Evolutionary conservation across 176 grass and related monocot species (phyloP), one percentile per base, ranked within the genome.

Genomic region (Eremochloa ophiuroides): DNA sequence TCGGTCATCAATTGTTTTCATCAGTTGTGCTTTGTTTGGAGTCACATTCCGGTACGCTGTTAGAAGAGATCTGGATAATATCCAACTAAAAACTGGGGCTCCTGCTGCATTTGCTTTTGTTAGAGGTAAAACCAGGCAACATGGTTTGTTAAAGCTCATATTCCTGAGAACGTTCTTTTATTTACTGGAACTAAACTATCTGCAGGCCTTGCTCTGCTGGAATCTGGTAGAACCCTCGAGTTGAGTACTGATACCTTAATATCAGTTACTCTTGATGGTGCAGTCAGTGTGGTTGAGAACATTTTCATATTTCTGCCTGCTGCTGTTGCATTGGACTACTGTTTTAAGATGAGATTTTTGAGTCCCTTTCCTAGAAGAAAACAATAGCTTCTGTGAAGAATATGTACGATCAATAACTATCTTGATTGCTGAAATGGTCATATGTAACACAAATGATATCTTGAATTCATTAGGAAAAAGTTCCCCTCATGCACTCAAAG

Each of bases 261-360:
- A 39, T 86, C 91, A 44, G 60, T 87, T 66, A 70, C 80, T 66
- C 38, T 95, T 53, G 58, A 89, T 81, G 91, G 77, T 22, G 85
- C 88, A 60, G 68, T 90, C 84, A 84, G 51, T 75, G 88, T 95
- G 66, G 80, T 82, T 69, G 87, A 93, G 80, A 95, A 84, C 22
- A 80, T 91, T 56, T 95, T 99, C 61, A 90, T 93, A 75, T 95
- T 95, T 87, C 68, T 99, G 8, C 75, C 87, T 81, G 85, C 93
- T 82, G 82, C 96, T 71, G 70, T 95, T 90, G 93, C 96, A 28
- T 83, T 99, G 56, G 96, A 99, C 71, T 95, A 80, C 46, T 99
- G 93, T 77, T 95, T 99, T 80, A 99, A 99, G 83, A 91, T 88
- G 79, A 75, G 81, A 39, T 17, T 95, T 84, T 74, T 99, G 77